These are phyloP conservation scores for Paramecium caudatum DNA, from an alignment of 73 alveolate species.

Conservation along the genomic window DNA sequence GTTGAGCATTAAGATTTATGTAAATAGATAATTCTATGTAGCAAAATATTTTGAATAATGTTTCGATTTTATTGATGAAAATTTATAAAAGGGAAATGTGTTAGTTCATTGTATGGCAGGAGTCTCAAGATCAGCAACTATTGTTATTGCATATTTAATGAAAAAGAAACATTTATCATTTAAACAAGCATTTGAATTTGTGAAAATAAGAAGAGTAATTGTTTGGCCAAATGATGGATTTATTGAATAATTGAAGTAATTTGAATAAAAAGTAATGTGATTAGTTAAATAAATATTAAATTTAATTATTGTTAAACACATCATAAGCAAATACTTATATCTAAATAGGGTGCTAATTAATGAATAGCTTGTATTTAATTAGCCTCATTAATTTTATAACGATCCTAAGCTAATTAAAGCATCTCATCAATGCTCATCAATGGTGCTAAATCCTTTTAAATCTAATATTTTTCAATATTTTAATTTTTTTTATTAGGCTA, in stretches of 20 bases:
- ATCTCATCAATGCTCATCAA: too few species aligned
- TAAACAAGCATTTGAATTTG: constrained; percentile 86
- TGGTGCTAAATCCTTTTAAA: too few species aligned
- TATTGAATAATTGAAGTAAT: constrained; percentile 84
- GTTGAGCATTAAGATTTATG: constrained; percentile 40
- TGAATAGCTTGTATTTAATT: background rate
- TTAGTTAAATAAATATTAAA: background rate
- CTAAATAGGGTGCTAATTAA: background rate
- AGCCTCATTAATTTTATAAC: background rate
- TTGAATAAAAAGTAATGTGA: constrained; percentile 79
- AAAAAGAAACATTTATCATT: constrained; percentile 84
- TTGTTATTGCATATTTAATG: constrained; percentile 93
- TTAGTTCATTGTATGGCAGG: constrained; percentile 96
- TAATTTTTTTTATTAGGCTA: too few species aligned
- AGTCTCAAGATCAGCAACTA: constrained; percentile 93
- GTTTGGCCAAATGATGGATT: constrained; percentile 95
- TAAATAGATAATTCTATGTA: background rate
- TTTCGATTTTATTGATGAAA: constrained; percentile 61
- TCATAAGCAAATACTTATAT: background rate
- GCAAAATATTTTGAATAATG: constrained; percentile 60
- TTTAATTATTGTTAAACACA: background rate
- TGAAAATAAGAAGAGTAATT: constrained; percentile 84
- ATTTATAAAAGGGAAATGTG: constrained; percentile 84
- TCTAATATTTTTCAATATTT: too few species aligned
- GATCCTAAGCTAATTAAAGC: too few species aligned